Conservation (phyloP, 768 basidiomycete genomes). For the Paxillus involutus region DNA sequence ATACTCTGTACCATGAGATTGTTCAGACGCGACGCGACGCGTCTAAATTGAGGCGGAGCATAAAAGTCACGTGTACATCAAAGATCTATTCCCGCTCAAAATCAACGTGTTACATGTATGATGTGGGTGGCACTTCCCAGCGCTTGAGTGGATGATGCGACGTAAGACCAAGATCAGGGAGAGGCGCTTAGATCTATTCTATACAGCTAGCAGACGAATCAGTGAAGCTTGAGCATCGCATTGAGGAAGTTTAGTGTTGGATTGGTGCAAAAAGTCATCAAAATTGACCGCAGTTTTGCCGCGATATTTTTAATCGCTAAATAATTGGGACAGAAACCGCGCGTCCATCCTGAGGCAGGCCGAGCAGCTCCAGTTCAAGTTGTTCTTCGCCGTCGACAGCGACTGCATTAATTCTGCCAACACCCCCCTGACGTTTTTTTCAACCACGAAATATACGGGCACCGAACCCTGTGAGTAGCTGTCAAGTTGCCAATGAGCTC, state of each 20-base stretch:
- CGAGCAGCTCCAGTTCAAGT: not conserved
- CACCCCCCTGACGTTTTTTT: not conserved
- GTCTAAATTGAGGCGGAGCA: constrained; percentile 27
- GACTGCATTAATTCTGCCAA: not conserved
- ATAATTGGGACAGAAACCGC: not conserved
- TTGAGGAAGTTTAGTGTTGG: too few relatives aligned
- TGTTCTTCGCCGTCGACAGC: not conserved
- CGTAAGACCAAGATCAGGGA: not conserved
- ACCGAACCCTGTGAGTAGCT: not conserved
- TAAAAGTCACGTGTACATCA: constrained; percentile 19
- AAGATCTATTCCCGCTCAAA: not conserved
- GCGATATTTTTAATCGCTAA: too few relatives aligned
- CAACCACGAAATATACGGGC: not conserved
- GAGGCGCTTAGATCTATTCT: not conserved
- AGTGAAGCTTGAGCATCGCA: not conserved
- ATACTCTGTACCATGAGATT: not conserved
- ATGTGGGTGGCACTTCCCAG: not conserved
- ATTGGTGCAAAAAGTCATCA: too few relatives aligned
- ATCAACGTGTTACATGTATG: not conserved
- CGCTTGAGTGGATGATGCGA: constrained; percentile 9
- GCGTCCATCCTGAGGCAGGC: too few relatives aligned
- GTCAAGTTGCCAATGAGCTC: not conserved
- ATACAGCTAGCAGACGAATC: not conserved
- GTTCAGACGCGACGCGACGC: constrained; percentile 33
- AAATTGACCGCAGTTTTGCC: too few relatives aligned